phyloP scores from a whole-genome alignment of 495 filamentous ascomycete species.

The Annulohypoxylon bovei region DNA sequence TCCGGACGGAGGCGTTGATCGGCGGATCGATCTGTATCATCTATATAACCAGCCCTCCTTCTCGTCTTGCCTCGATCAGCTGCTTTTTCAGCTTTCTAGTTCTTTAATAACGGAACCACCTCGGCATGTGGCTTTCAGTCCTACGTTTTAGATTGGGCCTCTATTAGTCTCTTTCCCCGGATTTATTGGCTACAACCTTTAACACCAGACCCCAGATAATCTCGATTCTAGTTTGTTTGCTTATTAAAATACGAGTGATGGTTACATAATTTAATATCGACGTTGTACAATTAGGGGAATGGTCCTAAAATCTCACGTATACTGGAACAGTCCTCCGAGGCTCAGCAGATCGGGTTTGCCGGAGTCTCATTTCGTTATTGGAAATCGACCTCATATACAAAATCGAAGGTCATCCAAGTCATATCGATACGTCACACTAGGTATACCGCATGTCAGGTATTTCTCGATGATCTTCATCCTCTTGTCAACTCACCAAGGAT shows the following conservation, averaged over 20 bases:
- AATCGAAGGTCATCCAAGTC: too few species aligned
- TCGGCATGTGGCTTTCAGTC: background rate
- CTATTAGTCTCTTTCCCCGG: background rate
- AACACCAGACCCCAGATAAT: background rate
- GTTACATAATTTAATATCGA: too few species aligned
- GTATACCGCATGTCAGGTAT: background rate
- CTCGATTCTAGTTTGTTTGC: background rate
- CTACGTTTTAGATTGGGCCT: background rate
- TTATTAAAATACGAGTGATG: background rate
- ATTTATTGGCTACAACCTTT: background rate
- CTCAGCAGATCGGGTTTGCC: too few species aligned
- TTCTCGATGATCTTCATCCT: background rate
- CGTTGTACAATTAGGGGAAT: too few species aligned
- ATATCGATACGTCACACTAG: background rate
- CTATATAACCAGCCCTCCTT: background rate
- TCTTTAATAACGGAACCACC: background rate
- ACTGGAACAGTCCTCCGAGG: too few species aligned
- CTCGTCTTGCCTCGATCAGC: background rate
- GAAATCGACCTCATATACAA: too few species aligned
- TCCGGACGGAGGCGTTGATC: background rate
- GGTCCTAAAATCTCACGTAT: too few species aligned
- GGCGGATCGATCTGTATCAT: background rate
- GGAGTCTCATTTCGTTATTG: too few species aligned
- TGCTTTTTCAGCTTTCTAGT: background rate
- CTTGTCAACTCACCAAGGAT: background rate